Base-by-base conservation (phyloP, 2,329 filamentous ascomycete genomes). In the Parascedosporium putredinis region DNA sequence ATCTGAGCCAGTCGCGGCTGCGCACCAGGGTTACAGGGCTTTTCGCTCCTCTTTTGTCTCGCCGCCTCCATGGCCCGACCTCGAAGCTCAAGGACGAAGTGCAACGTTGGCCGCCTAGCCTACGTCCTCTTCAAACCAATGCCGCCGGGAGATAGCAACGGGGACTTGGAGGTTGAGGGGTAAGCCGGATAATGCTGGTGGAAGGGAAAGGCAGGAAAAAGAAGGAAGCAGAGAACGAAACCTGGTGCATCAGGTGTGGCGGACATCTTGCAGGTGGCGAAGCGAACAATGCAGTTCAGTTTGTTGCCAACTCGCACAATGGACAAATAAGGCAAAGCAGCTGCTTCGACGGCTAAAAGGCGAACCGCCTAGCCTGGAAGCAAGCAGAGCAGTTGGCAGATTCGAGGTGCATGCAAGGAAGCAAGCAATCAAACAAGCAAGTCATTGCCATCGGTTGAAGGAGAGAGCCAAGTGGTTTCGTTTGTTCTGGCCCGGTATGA, bases 341-440 rank as follows among this genome's bases (percentile, higher is more conserved):
- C 18, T 42, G 38, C 18, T 20, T 42, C 8, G 38, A 42, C 38
- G 38, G 38, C n/a, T 10, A 20, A 16, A 20, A 42, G 20, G 18
- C 38, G 38, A 42, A 24, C 38, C 3, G 12, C 18, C 3, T 20
- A 20, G 38, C 38, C 12, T 9, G 16, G n/a, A n/a, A n/a, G n/a
- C n/a, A n/a, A n/a, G n/a, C n/a, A 42, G 16, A 42, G 38, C 16
- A 42, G 38, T 42, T 22, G 38, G 38, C 38, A 14, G 38, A 42
- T 20, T 42, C 38, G 23, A n/a, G n/a, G 20, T 20, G 38, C 38
- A 42, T 42, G 38, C 20, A 23, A 14, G 16, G 3, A 23, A 22
- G 23, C 23, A 45, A 45, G 14, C 42, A 45, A 45, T 45, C 25
- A 40, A 20, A 40, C 12, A 40, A 40, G 34, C 34, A 20, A 40